phyloP scores from a whole-genome alignment of 768 basidiomycete species.

The Boletus insuetus region DNA sequence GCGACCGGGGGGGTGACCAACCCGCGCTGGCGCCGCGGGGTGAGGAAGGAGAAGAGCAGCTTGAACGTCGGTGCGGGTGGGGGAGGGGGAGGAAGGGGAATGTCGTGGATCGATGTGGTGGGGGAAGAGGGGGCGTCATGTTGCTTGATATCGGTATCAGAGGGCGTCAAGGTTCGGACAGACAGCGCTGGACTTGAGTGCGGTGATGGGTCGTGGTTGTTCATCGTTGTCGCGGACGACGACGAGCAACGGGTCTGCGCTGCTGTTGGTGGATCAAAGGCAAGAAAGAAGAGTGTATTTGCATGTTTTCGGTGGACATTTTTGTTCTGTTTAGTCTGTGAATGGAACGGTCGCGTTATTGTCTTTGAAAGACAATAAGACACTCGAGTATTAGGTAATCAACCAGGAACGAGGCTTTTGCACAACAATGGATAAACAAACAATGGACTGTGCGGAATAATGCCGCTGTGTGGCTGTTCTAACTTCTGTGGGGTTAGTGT shows the following conservation, averaged over 20 bases:
- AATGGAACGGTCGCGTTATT: constrained; percentile 13
- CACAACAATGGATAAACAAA: constrained; percentile 24
- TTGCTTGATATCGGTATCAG: constrained; percentile 22
- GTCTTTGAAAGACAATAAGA: constrained; percentile 27
- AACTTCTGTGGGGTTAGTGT: too few relatives aligned
- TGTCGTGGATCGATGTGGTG: constrained; percentile 12
- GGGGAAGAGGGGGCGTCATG: constrained; percentile 11
- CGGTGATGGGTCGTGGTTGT: constrained; percentile 24
- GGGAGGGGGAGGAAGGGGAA: constrained; percentile 23
- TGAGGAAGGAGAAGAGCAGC: constrained; percentile 65
- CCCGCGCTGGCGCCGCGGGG: constrained; percentile 50
- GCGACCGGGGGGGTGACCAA: constrained; percentile 64
- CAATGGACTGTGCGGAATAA: not conserved
- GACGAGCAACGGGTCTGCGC: constrained; percentile 18
- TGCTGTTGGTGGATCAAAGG: constrained; percentile 12
- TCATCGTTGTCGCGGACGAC: constrained; percentile 33
- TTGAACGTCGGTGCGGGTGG: constrained; percentile 52
- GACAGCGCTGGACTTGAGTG: constrained; percentile 13
- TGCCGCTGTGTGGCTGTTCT: too few relatives aligned
- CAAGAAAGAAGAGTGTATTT: constrained; percentile 3
- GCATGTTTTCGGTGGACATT: not conserved
- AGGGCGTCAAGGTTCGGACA: constrained; percentile 16
- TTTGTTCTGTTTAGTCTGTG: constrained; percentile 23
- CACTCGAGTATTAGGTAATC: constrained; percentile 8
- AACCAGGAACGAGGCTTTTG: constrained; percentile 16